Conservation (phyloP, 2,329 filamentous ascomycete species). For the Talaromyces sp. region DNA sequence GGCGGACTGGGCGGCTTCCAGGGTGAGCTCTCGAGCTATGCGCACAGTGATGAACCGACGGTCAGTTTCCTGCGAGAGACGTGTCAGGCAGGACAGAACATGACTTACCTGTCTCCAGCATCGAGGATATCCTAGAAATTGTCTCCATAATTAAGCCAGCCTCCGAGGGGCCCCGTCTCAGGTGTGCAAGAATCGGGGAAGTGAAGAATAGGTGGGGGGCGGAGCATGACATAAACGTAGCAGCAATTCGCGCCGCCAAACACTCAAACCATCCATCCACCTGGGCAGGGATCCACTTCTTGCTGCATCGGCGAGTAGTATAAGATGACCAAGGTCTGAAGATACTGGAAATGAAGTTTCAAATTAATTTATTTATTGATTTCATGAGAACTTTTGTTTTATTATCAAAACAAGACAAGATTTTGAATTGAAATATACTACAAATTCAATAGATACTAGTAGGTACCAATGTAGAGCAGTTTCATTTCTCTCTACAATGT, state of each 20-base stretch:
- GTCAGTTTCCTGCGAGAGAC: conserved; percentile 16
- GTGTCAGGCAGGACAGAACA: neutral
- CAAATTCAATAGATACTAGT: too few species aligned
- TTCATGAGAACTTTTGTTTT: too few species aligned
- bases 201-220: conserved; percentile 20
- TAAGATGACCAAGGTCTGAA: too few species aligned
- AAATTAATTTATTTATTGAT: too few species aligned
- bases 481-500: too few species aligned
- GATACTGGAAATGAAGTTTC: too few species aligned
- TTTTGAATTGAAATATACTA: too few species aligned
- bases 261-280: neutral
- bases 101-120: conserved; percentile 85
- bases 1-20: conserved; percentile 93
- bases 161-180: conserved; percentile 24
- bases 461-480: too few species aligned
- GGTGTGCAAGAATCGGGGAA: conserved; percentile 13
- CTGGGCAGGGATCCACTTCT: neutral
- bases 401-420: too few species aligned
- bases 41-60: conserved; percentile 20
- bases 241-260: neutral
- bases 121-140: conserved; percentile 86
- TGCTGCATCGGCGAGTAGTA: neutral
- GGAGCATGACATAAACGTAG: conserved; percentile 23
- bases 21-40: conserved; percentile 89
- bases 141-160: conserved; percentile 74